Base-by-base conservation (phyloP, 176 grass and related monocot genomes). In the Puya raimondii region DNA sequence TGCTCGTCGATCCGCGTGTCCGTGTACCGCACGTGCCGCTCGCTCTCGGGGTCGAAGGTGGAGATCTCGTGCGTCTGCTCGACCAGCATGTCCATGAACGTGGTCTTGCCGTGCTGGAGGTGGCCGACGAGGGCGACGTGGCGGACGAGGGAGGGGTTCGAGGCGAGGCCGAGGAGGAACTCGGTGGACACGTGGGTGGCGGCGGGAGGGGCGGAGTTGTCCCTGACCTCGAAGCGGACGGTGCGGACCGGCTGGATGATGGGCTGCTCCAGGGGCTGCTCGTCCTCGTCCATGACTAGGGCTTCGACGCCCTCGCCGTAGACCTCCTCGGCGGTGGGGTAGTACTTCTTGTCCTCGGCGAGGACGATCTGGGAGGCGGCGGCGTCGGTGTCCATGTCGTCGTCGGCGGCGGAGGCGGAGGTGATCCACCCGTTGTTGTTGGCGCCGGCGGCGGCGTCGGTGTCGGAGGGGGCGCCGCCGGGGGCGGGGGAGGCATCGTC, bases 321-420 rank as follows among this genome's bases (percentile, higher is more conserved):
- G 56, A 99, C 94, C 76, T 99, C 94, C 79, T 99, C 94, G 12
- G 94, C 94, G 11, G 94, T 93, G 74, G 94, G 94, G 80, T 93
- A 99, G 69, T 99, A 93, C 89, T 99, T 99, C 82, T 99, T 99
- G 74, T 99, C 94, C 85, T 99, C 94, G 10, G 94, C 89, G 27
- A 99, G 94, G 50, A 99, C 89, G 50, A 99, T 86, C 63, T 89
- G 85, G 49, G 79, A 70, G 15, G 89, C 69, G 33, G 80, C 86
- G 17, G 71, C 78, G 21, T 89, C 84, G 65, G 82, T 53, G 75
- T 88, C 89, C 89, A 88, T 88, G 18, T 85, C 69, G 29, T 50
- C 84, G 3, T 69, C 67, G 42, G 71, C 81, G 63, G 72, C 69
- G 63, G 73, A 29, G 53, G 72, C 69, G 63, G 73, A 29, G 64